These are phyloP conservation scores for Xerocomellus intermedius DNA, from an alignment of 768 basidiomycete species.

Conservation along the genomic window DNA sequence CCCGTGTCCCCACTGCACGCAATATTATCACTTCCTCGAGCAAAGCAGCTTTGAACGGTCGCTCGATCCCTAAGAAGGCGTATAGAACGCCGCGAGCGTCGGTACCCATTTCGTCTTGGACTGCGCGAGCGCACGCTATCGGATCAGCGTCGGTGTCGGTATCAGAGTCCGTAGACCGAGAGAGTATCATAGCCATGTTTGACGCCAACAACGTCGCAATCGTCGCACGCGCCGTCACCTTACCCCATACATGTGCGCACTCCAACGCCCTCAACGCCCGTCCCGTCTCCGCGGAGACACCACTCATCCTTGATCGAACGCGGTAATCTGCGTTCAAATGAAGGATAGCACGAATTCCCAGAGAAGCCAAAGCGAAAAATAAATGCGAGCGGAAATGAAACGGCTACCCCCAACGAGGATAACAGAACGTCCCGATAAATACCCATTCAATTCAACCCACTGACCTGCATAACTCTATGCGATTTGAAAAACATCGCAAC, in stretches of 20 bases:
- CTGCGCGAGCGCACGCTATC: conserved; percentile 12
- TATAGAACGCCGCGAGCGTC: conserved; percentile 53
- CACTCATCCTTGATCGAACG: conserved; percentile 43
- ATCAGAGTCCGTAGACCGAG: neutral
- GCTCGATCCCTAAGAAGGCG: conserved; percentile 19
- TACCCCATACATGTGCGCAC: conserved; percentile 38
- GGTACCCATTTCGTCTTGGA: conserved; percentile 51
- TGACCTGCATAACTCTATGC: conserved; percentile 52
- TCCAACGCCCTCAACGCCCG: conserved; percentile 40
- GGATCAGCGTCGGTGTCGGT: conserved; percentile 5
- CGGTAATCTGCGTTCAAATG: conserved; percentile 47
- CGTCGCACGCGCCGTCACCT: conserved; percentile 26
- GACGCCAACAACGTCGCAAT: conserved; percentile 39
- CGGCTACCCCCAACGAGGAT: neutral
- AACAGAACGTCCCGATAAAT: neutral
- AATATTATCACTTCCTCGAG: conserved; percentile 45
- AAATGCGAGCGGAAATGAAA: conserved; percentile 12
- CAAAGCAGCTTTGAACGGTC: conserved; percentile 44
- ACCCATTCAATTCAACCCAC: conserved; percentile 9
- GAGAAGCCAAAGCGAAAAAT: neutral
- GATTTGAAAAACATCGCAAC: neutral
- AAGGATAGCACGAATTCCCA: neutral
- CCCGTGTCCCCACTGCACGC: conserved; percentile 66
- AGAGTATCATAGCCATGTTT: conserved; percentile 49
- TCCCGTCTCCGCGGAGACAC: conserved; percentile 39